phyloP scores from a whole-genome alignment of 1,284 basidiomycete species.

The Microstroma glucosiphilum region DNA sequence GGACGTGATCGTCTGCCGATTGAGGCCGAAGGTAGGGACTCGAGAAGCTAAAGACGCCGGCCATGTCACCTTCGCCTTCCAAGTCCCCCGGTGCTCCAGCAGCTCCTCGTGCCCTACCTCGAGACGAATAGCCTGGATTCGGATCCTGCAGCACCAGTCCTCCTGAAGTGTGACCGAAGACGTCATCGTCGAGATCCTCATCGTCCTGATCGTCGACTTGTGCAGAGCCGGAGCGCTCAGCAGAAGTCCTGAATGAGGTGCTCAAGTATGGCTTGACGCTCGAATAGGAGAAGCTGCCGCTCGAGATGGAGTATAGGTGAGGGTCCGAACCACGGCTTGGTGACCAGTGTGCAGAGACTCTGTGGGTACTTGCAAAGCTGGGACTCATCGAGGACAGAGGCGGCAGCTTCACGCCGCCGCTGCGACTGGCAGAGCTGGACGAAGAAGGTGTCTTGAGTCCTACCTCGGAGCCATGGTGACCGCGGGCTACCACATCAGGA shows the following conservation, averaged over 20 bases:
- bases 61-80: conserved; percentile 26
- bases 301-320: conserved; percentile 28
- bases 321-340: conserved; percentile 28
- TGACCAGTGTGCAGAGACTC: conserved; percentile 33
- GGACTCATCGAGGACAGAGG: conserved; percentile 24
- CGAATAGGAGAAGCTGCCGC: conserved; percentile 21
- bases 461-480: conserved; percentile 13
- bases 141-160: conserved; percentile 11
- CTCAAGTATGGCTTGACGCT: conserved; percentile 36
- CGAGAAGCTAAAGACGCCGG: conserved; percentile 40
- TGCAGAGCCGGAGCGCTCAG: conserved; percentile 32
- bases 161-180: conserved; percentile 20
- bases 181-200: conserved; percentile 20
- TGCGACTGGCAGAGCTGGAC: conserved; percentile 17
- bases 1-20: conserved; percentile 9
- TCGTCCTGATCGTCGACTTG: conserved; percentile 21
- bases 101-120: neutral
- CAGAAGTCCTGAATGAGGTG: conserved; percentile 40
- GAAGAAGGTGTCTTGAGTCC: conserved; percentile 9
- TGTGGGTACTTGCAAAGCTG: conserved; percentile 15
- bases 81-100: conserved; percentile 14
- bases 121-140: neutral
- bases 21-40: conserved; percentile 37
- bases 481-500: conserved; percentile 28
- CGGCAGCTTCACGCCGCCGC: conserved; percentile 19